Percentiles rank a stretch among this genome's conserved stretches.
These are phyloP conservation scores for Pseudotsuga menziesii DNA, from an alignment of 75 land plant genomes.

Conservation along the genomic window DNA sequence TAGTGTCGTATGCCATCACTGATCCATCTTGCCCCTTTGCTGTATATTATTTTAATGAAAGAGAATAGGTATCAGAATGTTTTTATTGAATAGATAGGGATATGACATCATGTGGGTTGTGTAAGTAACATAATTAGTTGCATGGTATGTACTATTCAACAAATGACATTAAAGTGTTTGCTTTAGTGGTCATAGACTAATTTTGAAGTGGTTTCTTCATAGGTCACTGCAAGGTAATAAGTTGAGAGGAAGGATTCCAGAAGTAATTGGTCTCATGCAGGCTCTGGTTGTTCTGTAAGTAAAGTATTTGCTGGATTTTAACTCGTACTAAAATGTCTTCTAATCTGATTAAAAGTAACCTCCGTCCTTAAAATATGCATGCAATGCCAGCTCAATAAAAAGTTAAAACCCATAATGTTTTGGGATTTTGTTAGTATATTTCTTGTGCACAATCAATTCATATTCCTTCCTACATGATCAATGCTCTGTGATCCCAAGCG, in stretches of 20 bases:
- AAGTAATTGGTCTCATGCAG: constrained; percentile 97
- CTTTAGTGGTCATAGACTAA: not conserved
- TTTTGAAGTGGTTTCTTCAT: not conserved
- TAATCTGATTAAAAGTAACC: not conserved
- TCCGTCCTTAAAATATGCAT: not conserved
- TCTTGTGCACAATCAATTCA: not conserved
- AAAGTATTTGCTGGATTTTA: not conserved
- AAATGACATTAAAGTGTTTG: too few species aligned
- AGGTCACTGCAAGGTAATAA: constrained; percentile 84
- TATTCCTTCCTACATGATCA: not conserved
- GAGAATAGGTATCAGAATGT: not conserved
- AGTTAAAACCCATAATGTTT: not conserved
- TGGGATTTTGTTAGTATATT: not conserved
- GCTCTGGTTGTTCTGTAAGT: constrained; percentile 98
- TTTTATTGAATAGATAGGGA: not conserved
- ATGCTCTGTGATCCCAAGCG: too few species aligned
- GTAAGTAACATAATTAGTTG: too few species aligned
- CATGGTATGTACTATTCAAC: too few species aligned
- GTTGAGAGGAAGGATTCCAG: constrained; percentile 79
- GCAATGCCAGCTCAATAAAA: not conserved
- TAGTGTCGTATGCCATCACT: not conserved
- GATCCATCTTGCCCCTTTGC: too few species aligned
- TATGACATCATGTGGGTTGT: not conserved
- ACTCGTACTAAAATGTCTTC: not conserved
- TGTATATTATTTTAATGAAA: not conserved